A percentile compares a stretch with the other conserved stretches of the same genome.
phyloP scores from a whole-genome alignment of 176 grass and related monocot genomes.

The Stipa capillata region DNA sequence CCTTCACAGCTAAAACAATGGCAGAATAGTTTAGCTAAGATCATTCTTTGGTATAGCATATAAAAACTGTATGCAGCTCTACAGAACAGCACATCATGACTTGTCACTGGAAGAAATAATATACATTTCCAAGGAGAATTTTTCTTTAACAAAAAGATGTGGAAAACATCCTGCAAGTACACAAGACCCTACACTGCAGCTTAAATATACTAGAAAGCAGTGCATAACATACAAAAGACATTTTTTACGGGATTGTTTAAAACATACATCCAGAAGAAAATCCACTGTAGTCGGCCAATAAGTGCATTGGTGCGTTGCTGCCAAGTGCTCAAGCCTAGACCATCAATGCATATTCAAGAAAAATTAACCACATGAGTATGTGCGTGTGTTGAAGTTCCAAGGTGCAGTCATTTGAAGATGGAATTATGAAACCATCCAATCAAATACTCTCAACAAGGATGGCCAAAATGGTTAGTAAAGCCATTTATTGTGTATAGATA shows the following conservation, averaged over 20 bases:
- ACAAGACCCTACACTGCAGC: neutral
- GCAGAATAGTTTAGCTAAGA: neutral
- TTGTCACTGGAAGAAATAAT: neutral
- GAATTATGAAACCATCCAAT: neutral
- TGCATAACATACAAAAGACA: neutral
- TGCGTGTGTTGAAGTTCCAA: neutral
- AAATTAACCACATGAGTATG: neutral
- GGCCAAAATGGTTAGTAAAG: neutral
- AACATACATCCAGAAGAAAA: neutral
- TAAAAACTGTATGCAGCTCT: neutral
- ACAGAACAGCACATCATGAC: neutral
- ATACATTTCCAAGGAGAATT: neutral
- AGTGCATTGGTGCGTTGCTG: neutral
- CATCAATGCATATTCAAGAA: neutral
- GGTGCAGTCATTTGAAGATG: neutral
- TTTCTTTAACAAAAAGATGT: neutral
- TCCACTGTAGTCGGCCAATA: neutral
- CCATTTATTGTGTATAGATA: neutral
- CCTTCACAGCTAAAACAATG: slow-evolving; percentile 68
- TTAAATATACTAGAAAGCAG: slow-evolving; percentile 1
- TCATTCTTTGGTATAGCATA: neutral
- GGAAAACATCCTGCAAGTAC: neutral
- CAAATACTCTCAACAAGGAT: neutral
- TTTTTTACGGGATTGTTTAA: neutral
- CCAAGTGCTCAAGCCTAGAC: neutral